phyloP scores from a whole-genome alignment of 148 eudicot species.

The Cornus kousa region DNA sequence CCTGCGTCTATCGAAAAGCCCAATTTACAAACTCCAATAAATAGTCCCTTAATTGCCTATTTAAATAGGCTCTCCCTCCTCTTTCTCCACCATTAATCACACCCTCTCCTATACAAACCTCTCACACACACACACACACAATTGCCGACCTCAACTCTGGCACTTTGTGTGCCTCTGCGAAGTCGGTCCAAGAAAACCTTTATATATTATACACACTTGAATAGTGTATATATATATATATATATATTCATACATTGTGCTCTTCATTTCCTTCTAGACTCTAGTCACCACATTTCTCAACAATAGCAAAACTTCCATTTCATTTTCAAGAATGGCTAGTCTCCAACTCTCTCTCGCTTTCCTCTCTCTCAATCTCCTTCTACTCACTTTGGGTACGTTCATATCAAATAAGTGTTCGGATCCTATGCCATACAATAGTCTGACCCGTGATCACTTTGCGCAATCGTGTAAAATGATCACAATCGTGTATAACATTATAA shows the following conservation, averaged over 20 bases:
- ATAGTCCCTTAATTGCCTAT: not conserved
- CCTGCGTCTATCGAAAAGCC: not conserved
- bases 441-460: no score
- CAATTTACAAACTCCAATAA: not conserved
- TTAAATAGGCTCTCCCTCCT: not conserved
- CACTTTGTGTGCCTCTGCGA: not conserved
- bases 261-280: not conserved
- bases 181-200: not conserved
- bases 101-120: not conserved
- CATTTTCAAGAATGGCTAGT: slow-evolving; percentile 3
- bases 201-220: not conserved
- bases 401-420: no score
- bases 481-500: no score
- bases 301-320: not conserved
- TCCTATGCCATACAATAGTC: no score
- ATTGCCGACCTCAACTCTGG: not conserved
- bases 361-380: not conserved
- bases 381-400: not conserved
- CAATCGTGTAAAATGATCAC: no score
- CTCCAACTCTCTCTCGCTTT: slow-evolving; percentile 6
- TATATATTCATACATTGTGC: not conserved
- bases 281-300: not conserved
- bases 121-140: not conserved
- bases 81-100: not conserved
- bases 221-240: no score